These are phyloP conservation scores for Huiozyma naganishii DNA, from an alignment of 805 yeast genomes.

Conservation along the genomic window DNA sequence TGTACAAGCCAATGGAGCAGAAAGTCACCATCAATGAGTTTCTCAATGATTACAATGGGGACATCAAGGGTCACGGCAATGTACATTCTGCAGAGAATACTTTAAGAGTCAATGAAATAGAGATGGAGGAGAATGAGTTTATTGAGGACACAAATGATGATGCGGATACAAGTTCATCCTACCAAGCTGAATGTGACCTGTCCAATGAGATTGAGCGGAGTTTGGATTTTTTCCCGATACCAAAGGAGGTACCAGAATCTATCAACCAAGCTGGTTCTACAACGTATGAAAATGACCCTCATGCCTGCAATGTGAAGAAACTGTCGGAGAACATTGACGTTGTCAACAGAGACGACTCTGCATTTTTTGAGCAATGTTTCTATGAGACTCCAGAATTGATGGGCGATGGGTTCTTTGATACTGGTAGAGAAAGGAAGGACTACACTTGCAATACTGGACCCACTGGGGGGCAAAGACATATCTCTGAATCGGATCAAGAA, in stretches of 20 bases:
- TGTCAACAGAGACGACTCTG: slow-evolving; percentile 5
- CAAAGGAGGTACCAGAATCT: slow-evolving; percentile 5
- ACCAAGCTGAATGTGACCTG: too few species aligned
- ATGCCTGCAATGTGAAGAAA: slow-evolving; percentile 3
- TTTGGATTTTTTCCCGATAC: slow-evolving; percentile 12
- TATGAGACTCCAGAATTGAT: slow-evolving; percentile 1
- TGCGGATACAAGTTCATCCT: too few species aligned
- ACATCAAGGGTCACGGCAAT: slow-evolving; percentile 1
- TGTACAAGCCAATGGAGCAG: neutral
- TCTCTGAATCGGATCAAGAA: neutral
- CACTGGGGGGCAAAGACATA: neutral
- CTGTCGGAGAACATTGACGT: slow-evolving; percentile 10
- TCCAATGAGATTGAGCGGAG: slow-evolving; percentile 4
- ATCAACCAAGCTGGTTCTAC: too few species aligned
- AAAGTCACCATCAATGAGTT: slow-evolving; percentile 5
- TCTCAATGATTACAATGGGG: neutral
- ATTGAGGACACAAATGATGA: neutral
- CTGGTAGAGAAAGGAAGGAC: neutral
- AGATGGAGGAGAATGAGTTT: slow-evolving; percentile 2
- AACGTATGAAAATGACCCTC: neutral
- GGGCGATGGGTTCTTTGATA: neutral
- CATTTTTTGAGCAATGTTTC: slow-evolving; percentile 2
- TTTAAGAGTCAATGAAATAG: neutral
- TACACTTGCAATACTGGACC: neutral
- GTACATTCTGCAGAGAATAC: neutral